Conservation (phyloP, 306 rosid genomes). For the Calophaca sinica region DNA sequence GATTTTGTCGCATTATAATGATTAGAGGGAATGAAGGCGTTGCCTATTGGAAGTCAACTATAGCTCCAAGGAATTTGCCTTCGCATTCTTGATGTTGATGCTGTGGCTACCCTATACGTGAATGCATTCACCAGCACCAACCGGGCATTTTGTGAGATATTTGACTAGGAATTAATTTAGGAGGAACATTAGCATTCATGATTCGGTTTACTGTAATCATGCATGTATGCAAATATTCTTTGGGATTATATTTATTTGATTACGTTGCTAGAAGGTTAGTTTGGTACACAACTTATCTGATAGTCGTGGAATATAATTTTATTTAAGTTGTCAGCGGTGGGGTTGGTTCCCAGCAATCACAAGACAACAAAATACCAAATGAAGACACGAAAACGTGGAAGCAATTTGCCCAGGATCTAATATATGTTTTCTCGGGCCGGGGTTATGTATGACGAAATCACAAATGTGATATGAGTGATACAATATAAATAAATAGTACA, state of each 20-base stretch:
- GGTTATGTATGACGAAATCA: background rate
- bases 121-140: slow-evolving; percentile 25
- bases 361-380: background rate
- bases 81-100: slow-evolving; percentile 1
- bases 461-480: background rate
- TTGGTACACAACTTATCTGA: slow-evolving; percentile 11
- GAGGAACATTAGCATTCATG: background rate
- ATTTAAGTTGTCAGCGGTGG: background rate
- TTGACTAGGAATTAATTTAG: slow-evolving; percentile 6
- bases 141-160: background rate
- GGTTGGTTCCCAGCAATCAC: slow-evolving; percentile 26
- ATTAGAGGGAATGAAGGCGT: slow-evolving; percentile 13
- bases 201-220: background rate
- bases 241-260: slow-evolving; percentile 11
- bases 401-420: background rate
- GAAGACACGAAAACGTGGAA: background rate
- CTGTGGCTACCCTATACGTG: slow-evolving; percentile 22
- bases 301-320: background rate
- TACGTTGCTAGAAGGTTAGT: background rate
- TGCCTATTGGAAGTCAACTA: slow-evolving; percentile 35
- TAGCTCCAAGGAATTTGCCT: background rate
- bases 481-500: background rate
- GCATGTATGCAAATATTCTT: slow-evolving; percentile 8
- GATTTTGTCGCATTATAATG: slow-evolving; percentile 15
- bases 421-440: background rate